phyloP scores from a whole-genome alignment of 225 moss, liverwort and hornwort genomes.

The Bryum argenteum region DNA sequence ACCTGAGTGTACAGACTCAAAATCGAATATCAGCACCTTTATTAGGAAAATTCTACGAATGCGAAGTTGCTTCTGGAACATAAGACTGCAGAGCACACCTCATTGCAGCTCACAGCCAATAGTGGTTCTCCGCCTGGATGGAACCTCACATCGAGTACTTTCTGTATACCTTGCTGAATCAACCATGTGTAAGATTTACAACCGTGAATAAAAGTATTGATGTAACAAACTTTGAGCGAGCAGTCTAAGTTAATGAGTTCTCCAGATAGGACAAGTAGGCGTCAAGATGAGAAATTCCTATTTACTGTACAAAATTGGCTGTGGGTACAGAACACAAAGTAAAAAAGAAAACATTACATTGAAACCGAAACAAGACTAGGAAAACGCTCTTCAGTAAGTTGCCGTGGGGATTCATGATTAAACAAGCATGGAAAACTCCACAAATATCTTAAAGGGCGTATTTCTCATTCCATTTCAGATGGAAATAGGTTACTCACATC shows the following conservation, averaged over 20 bases:
- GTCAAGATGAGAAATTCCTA: not conserved
- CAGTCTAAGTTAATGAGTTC: not conserved
- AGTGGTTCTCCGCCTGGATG: slow-evolving; percentile 82
- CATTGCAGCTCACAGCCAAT: slow-evolving; percentile 90
- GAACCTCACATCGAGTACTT: slow-evolving; percentile 87
- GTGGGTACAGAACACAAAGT: not conserved
- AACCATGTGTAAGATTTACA: slow-evolving; percentile 17
- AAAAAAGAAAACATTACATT: not conserved
- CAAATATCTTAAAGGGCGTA: slow-evolving; percentile 4
- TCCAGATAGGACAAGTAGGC: not conserved
- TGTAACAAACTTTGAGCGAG: slow-evolving; percentile 8
- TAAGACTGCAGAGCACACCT: slow-evolving; percentile 39
- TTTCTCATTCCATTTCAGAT: not conserved
- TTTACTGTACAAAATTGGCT: not conserved
- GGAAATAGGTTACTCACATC: slow-evolving; percentile 54
- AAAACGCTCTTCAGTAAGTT: not conserved
- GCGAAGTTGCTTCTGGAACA: not conserved
- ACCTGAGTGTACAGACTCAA: not conserved
- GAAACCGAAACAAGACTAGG: not conserved
- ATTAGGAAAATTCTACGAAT: slow-evolving; percentile 6
- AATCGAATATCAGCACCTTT: not conserved
- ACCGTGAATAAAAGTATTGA: slow-evolving; percentile 1
- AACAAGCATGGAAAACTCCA: slow-evolving; percentile 8
- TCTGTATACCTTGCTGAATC: slow-evolving; percentile 84
- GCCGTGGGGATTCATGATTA: not conserved